Evolutionary conservation across 1,284 basidiomycete species (phyloP).

Genomic region (Hymenochaete sp.): DNA sequence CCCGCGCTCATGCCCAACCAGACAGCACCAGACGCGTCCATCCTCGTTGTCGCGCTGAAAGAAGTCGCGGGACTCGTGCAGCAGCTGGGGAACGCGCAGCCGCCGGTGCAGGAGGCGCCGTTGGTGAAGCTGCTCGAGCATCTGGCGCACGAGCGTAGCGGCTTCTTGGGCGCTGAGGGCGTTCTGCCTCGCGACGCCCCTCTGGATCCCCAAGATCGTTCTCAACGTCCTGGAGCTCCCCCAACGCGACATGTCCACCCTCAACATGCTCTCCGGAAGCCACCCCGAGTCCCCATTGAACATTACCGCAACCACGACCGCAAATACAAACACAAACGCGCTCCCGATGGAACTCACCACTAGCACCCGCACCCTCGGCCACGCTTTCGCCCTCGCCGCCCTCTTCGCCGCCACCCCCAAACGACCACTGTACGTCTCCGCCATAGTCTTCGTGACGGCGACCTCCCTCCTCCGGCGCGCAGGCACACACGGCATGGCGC

Average conservation of each 20-base stretch:
- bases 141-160: too few relatives aligned
- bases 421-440: constrained; percentile 87
- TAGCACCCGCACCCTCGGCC: constrained; percentile 69
- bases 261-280: constrained; percentile 29
- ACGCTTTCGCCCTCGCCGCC: constrained; percentile 82
- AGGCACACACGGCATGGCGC: constrained; percentile 80
- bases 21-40: constrained; percentile 59
- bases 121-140: constrained; percentile 73
- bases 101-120: constrained; percentile 85
- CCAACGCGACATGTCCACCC: constrained; percentile 70
- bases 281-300: too few relatives aligned
- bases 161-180: too few relatives aligned
- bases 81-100: constrained; percentile 87
- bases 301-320: not conserved
- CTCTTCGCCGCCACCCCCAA: constrained; percentile 81
- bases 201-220: constrained; percentile 74
- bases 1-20: constrained; percentile 87
- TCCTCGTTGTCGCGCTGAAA: constrained; percentile 64
- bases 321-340: too few relatives aligned
- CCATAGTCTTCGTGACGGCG: constrained; percentile 87
- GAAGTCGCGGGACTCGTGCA: constrained; percentile 83
- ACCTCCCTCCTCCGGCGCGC: constrained; percentile 85
- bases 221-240: constrained; percentile 69
- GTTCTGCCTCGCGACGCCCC: constrained; percentile 85
- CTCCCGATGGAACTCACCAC: constrained; percentile 47